Percentiles rank a stretch among this genome's conserved stretches.
These are phyloP conservation scores for Yamadazyma triangularis DNA, from an alignment of 1,139 yeast genomes.

Conservation along the genomic window DNA sequence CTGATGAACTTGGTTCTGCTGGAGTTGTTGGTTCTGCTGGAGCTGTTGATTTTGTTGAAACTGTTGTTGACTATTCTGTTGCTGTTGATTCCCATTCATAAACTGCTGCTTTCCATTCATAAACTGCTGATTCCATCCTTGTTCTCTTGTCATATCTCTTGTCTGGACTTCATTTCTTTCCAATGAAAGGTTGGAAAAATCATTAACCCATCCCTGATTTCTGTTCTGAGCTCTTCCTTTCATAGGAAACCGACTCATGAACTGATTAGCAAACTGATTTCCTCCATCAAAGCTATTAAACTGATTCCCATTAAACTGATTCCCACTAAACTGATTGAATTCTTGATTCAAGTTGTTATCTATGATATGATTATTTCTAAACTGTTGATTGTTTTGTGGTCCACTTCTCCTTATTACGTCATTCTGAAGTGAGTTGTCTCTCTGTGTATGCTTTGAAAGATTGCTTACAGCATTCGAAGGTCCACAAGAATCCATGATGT, in stretches of 20 bases:
- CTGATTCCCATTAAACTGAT: too few species aligned
- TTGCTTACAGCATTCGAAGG: slow-evolving; percentile 34
- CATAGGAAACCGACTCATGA: slow-evolving; percentile 10
- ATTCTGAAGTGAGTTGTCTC: slow-evolving; percentile 30
- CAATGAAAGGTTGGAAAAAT: slow-evolving; percentile 26
- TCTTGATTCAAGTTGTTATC: slow-evolving; percentile 32
- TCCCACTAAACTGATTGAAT: slow-evolving; percentile 25
- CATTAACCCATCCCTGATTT: slow-evolving; percentile 27
- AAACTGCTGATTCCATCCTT: slow-evolving; percentile 27
- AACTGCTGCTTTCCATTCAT: slow-evolving; percentile 9
- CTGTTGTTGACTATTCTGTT: slow-evolving; percentile 10
- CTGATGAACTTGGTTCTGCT: slow-evolving; percentile 2
- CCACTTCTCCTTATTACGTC: slow-evolving; percentile 14
- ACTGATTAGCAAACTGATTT: slow-evolving; percentile 17
- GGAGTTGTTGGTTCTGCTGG: background rate
- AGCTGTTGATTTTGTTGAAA: slow-evolving; percentile 1
- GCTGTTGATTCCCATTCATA: slow-evolving; percentile 2
- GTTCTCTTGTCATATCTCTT: too few species aligned
- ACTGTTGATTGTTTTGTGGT: slow-evolving; percentile 7
- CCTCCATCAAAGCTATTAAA: too few species aligned
- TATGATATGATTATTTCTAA: slow-evolving; percentile 8
- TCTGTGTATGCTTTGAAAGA: slow-evolving; percentile 28
- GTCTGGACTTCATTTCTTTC: slow-evolving; percentile 3
- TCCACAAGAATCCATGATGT: slow-evolving; percentile 38
- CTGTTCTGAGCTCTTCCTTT: slow-evolving; percentile 1